Evolutionary conservation across 805 yeast species (phyloP).

Genomic region (Lipomyces orientalis): DNA sequence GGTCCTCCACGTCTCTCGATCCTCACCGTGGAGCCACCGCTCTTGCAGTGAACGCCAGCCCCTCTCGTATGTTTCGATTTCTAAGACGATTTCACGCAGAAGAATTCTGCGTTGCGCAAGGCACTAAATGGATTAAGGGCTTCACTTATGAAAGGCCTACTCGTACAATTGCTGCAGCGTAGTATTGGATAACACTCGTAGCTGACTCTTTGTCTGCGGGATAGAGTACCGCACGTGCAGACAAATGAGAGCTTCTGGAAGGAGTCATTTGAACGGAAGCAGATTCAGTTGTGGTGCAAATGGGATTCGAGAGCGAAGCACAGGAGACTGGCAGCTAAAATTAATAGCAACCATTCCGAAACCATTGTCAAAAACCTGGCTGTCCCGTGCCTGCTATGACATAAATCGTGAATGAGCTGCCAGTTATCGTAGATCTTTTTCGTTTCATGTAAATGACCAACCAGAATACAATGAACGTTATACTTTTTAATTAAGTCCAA

Average conservation of each 20-base stretch:
- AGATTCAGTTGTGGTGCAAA: too few species aligned
- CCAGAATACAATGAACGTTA: constrained; percentile 8
- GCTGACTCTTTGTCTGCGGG: constrained; percentile 64
- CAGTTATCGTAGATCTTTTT: constrained; percentile 6
- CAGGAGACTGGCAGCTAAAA: too few species aligned
- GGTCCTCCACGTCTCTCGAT: constrained; percentile 10
- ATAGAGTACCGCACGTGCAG: constrained; percentile 51
- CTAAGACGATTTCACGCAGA: constrained; percentile 67
- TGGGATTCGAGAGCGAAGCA: too few species aligned
- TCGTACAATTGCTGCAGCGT: not conserved
- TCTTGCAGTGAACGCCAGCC: constrained; percentile 48
- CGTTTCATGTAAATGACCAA: constrained; percentile 10
- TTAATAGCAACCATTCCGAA: too few species aligned
- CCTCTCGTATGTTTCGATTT: constrained; percentile 61
- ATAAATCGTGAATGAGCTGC: constrained; percentile 10
- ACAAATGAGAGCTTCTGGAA: constrained; percentile 15
- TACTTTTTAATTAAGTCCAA: constrained; percentile 2
- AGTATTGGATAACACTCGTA: not conserved
- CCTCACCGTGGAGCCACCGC: constrained; percentile 14
- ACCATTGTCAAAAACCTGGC: constrained; percentile 11
- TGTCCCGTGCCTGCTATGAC: constrained; percentile 12
- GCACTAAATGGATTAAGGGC: constrained; percentile 63
- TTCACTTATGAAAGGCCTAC: constrained; percentile 59
- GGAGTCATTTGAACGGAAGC: not conserved
- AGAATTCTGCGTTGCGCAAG: constrained; percentile 55